Evolutionary conservation across 2,329 filamentous ascomycete genomes (phyloP).

Genomic region (Cercospora zeae-maydis): DNA sequence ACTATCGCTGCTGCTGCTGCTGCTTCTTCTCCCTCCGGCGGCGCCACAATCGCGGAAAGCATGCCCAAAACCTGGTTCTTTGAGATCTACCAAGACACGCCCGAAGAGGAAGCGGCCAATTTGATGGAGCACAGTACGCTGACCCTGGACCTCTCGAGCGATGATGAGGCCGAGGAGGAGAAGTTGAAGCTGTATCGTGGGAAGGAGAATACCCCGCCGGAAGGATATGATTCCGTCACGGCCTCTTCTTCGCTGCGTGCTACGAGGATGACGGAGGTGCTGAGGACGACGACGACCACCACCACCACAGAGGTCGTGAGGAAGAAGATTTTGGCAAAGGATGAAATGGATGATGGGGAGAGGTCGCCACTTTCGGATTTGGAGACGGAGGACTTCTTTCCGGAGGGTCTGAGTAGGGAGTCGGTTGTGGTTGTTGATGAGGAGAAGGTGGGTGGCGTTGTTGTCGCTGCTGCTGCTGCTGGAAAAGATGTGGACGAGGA

Average conservation of each 20-base stretch:
- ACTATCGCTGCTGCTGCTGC: background rate
- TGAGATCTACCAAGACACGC: conserved; percentile 88
- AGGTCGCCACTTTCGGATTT: conserved; percentile 36
- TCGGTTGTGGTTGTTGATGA: conserved; percentile 31
- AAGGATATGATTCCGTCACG: conserved; percentile 38
- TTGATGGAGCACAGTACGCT: conserved; percentile 87
- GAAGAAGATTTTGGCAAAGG: conserved; percentile 28
- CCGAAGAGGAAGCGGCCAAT: conserved; percentile 87
- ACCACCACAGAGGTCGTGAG: conserved; percentile 30
- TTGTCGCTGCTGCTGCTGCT: background rate
- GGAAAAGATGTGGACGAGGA: conserved; percentile 10
- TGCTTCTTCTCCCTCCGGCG: conserved; percentile 15
- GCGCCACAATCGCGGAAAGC: conserved; percentile 55
- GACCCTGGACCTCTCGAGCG: conserved; percentile 81
- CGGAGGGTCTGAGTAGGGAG: conserved; percentile 35
- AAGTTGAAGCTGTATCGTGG: conserved; percentile 59
- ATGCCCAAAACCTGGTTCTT: conserved; percentile 72
- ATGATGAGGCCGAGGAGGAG: conserved; percentile 64
- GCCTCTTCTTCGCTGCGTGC: conserved; percentile 21
- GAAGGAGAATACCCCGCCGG: conserved; percentile 91
- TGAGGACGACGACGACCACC: no score
- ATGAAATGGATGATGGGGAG: conserved; percentile 38
- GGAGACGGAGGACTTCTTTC: conserved; percentile 36
- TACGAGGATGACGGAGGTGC: conserved; percentile 12
- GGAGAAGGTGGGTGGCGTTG: conserved; percentile 6